Conservation (phyloP, 2,329 filamentous ascomycete genomes). For the Drechslera avenae region DNA sequence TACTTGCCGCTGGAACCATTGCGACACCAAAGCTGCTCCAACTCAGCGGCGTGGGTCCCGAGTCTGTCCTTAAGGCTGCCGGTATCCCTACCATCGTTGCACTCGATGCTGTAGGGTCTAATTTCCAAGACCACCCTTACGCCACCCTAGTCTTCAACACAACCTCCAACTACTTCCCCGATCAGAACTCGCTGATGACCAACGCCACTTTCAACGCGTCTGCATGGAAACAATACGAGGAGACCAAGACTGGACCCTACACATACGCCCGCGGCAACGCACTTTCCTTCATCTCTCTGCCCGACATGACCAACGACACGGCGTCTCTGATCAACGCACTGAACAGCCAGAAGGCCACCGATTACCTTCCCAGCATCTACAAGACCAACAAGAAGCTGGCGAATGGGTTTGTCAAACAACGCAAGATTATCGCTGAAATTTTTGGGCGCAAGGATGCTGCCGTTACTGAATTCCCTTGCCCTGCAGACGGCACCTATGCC, state of each 20-base stretch:
- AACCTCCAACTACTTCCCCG: slow-evolving; percentile 29
- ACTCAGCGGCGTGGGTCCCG: slow-evolving; percentile 41
- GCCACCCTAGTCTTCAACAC: slow-evolving; percentile 31
- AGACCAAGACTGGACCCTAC: slow-evolving; percentile 41
- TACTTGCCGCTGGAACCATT: slow-evolving; percentile 63
- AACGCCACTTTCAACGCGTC: slow-evolving; percentile 43
- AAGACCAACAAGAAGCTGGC: slow-evolving; percentile 28
- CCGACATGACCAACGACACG: slow-evolving; percentile 26
- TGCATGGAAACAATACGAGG: slow-evolving; percentile 38
- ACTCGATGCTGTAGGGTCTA: slow-evolving; percentile 40
- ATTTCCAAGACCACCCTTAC: slow-evolving; percentile 43
- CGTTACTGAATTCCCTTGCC: slow-evolving; percentile 40
- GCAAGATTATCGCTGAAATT: slow-evolving; percentile 25
- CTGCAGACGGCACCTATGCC: slow-evolving; percentile 39
- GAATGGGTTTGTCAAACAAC: slow-evolving; percentile 30
- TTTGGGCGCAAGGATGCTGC: slow-evolving; percentile 32
- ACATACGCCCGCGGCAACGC: slow-evolving; percentile 33
- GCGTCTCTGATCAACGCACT: slow-evolving; percentile 8
- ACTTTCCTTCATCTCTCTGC: slow-evolving; percentile 33
- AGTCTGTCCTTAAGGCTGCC: slow-evolving; percentile 34
- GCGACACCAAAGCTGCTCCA: slow-evolving; percentile 60
- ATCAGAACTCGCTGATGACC: slow-evolving; percentile 26
- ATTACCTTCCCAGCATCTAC: slow-evolving; percentile 33
- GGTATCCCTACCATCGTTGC: slow-evolving; percentile 34
- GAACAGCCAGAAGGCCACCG: slow-evolving; percentile 17